These are phyloP conservation scores for Cicer yamashitae DNA, from an alignment of 306 rosid species.

Conservation along the genomic window DNA sequence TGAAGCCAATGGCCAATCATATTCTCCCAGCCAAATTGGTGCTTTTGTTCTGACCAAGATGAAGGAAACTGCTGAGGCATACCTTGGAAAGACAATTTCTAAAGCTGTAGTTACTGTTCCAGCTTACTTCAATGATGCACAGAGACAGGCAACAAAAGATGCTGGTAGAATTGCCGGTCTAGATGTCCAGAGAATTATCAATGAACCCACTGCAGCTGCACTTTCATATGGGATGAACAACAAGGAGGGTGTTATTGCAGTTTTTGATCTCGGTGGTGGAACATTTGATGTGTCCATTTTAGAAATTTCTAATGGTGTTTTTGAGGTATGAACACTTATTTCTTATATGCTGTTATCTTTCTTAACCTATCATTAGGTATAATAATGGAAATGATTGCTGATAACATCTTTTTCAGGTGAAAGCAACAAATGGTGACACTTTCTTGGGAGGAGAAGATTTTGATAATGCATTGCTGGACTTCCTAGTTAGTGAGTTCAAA, in stretches of 20 bases:
- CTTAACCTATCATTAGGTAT: not conserved
- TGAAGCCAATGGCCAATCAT: conserved; percentile 86
- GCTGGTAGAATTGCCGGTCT: conserved; percentile 96
- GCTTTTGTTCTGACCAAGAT: conserved; percentile 61
- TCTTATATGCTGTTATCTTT: not conserved
- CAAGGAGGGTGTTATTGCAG: conserved; percentile 94
- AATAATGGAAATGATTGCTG: not conserved
- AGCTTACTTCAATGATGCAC: conserved; percentile 91
- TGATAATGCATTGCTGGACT: conserved; percentile 86
- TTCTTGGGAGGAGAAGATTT: conserved; percentile 98
- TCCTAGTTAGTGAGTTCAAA: conserved; percentile 81
- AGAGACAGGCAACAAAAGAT: conserved; percentile 94
- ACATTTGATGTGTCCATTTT: conserved; percentile 95
- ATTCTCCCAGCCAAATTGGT: conserved; percentile 93
- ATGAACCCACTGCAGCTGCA: conserved; percentile 97
- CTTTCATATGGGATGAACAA: conserved; percentile 97
- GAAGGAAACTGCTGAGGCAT: conserved; percentile 84
- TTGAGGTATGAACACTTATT: conserved; percentile 62
- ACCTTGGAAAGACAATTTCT: conserved; percentile 80
- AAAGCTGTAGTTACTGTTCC: conserved; percentile 94
- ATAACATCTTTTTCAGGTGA: conserved; percentile 61
- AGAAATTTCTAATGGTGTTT: conserved; percentile 94
- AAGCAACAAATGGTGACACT: conserved; percentile 94
- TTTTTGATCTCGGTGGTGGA: conserved; percentile 98
- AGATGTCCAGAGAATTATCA: conserved; percentile 91